Evolutionary conservation across 805 yeast genomes (phyloP), one percentile per base, ranked within the genome.

Genomic region (Kazachstania africana): DNA sequence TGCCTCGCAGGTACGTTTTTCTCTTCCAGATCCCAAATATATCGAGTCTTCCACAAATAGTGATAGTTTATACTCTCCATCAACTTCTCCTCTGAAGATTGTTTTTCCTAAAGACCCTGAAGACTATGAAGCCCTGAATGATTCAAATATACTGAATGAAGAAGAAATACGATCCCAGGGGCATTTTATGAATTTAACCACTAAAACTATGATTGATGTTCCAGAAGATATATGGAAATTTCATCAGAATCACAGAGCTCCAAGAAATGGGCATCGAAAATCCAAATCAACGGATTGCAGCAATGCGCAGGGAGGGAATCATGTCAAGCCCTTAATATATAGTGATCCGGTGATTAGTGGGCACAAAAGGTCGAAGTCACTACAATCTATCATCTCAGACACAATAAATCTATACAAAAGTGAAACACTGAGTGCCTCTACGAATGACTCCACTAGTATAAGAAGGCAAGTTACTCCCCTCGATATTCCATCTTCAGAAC

Each of bases 1-100:
- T n/a, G n/a, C n/a, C n/a, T n/a, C n/a, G n/a, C n/a, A n/a, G n/a
- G 58, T 53, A 6, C 39, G 58, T 29, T 53, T 53, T 29, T 51
- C 57, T 5, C 37, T 53, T 4, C 58, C 54, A 8, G 43, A 40
- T 24, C 24, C 37, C 8, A 3, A 14, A 18, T 27, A 35, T 14
- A 29, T 10, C n/a, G 27, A 26, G 8, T 12, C 22, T n/a, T 18
- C 27, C 8, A 13, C 14, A 10, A n/a, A 8, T 19, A 13, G 12
- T 6, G 13, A 8, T 23, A 23, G 25, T 23, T 8, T 10, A 19
- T 19, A 24, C 3, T 32, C 41, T 9, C 27, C 27, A 12, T 26
- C 29, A 9, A 24, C 36, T 13, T 53, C 59, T 1, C 56, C 57
- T 4, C 34, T 40, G 3, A 52, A 45, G 31, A 50, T 53, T 18